These are phyloP conservation scores for Boletellus sp. DNA, from an alignment of 768 basidiomycete species.

Conservation along the genomic window DNA sequence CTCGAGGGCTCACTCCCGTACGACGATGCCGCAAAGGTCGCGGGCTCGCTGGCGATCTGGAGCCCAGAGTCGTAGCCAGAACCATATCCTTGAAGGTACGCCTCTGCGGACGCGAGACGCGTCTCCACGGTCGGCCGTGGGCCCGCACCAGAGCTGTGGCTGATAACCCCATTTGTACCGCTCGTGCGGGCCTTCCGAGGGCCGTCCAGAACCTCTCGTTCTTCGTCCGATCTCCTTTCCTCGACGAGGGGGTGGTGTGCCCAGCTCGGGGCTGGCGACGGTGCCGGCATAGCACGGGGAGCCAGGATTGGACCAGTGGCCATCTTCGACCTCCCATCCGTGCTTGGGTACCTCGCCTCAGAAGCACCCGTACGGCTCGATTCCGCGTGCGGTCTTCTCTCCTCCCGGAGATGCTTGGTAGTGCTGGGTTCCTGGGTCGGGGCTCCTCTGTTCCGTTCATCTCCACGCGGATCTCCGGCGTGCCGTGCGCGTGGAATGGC, in stretches of 20 bases:
- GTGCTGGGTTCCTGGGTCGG: conserved; percentile 14
- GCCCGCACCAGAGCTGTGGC: neutral
- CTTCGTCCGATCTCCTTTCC: conserved; percentile 30
- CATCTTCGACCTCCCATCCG: conserved; percentile 26
- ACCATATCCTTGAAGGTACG: conserved; percentile 35
- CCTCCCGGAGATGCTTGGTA: conserved; percentile 10
- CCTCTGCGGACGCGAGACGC: conserved; percentile 34
- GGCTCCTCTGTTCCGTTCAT: conserved; percentile 20
- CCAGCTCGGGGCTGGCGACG: conserved; percentile 28
- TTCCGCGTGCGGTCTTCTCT: conserved; percentile 9
- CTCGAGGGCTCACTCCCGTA: conserved; percentile 19
- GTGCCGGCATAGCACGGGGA: conserved; percentile 28
- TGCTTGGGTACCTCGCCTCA: conserved; percentile 7
- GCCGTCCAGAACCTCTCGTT: conserved; percentile 14
- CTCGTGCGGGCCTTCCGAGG: conserved; percentile 11
- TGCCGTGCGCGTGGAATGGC: conserved; percentile 20
- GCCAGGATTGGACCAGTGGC: conserved; percentile 32
- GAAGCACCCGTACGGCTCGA: conserved; percentile 8
- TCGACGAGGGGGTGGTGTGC: conserved; percentile 29
- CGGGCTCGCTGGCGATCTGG: conserved; percentile 17
- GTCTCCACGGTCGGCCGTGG: conserved; percentile 4
- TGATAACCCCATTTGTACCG: conserved; percentile 5
- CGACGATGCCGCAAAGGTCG: conserved; percentile 16
- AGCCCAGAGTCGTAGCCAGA: conserved; percentile 33
- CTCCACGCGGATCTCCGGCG: conserved; percentile 19